phyloP scores from a whole-genome alignment of 2,329 filamentous ascomycete species.

The Cercospora zeina region DNA sequence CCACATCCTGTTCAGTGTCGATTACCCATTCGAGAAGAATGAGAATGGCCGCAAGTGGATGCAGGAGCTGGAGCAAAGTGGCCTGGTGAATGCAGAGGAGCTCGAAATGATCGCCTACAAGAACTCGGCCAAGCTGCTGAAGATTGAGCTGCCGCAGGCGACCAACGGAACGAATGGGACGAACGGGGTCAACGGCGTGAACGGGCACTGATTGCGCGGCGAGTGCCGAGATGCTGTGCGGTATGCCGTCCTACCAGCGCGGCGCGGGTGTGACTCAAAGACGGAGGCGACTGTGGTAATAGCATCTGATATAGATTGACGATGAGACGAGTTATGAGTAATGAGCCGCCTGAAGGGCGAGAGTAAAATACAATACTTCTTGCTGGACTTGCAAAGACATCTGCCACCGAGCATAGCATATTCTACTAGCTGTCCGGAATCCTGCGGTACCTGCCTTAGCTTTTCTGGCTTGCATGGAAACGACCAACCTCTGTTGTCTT shows the following conservation, averaged over 20 bases:
- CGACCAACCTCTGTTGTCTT: slow-evolving; percentile 3
- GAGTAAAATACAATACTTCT: not conserved
- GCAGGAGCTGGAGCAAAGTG: slow-evolving; percentile 52
- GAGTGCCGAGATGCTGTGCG: not conserved
- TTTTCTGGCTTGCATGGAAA: slow-evolving; percentile 2
- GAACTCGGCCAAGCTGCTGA: slow-evolving; percentile 55
- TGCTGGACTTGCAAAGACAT: not conserved
- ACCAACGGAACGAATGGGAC: slow-evolving; percentile 14
- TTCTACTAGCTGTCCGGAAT: not conserved
- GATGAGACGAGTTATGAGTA: slow-evolving; percentile 10
- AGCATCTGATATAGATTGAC: slow-evolving; percentile 2
- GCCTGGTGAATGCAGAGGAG: slow-evolving; percentile 53
- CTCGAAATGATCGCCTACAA: slow-evolving; percentile 53
- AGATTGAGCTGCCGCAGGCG: slow-evolving; percentile 35
- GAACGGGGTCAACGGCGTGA: slow-evolving; percentile 8
- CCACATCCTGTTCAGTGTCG: slow-evolving; percentile 58
- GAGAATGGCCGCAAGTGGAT: slow-evolving; percentile 55
- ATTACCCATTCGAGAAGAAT: slow-evolving; percentile 59
- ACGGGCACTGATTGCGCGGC: slow-evolving; percentile 2
- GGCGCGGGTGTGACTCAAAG: not conserved
- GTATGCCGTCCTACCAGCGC: not conserved
- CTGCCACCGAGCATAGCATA: not conserved
- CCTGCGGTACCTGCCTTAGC: slow-evolving; percentile 13
- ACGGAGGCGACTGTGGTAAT: not conserved
- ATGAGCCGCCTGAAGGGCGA: not conserved